phyloP scores from a whole-genome alignment of 192 early-diverging fungal species.

The Pilaira anomala region DNA sequence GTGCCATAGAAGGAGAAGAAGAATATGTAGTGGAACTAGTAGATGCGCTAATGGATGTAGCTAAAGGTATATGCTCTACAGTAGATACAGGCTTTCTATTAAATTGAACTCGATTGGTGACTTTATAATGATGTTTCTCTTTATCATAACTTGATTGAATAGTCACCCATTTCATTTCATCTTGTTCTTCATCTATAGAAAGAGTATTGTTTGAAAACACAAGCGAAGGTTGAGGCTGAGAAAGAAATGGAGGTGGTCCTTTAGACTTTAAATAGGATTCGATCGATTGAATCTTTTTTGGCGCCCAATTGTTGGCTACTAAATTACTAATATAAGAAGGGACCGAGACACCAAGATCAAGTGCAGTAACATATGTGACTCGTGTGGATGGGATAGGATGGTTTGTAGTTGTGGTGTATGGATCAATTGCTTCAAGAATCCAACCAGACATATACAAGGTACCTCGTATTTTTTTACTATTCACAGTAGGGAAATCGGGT shows the following conservation, averaged over 20 bases:
- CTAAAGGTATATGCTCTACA: too few species aligned
- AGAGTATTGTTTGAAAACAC: conserved; percentile 28
- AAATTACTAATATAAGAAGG: conserved; percentile 47
- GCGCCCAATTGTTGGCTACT: conserved; percentile 34
- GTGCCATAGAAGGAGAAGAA: background rate
- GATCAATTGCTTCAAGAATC: conserved; percentile 52
- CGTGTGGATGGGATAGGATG: conserved; percentile 53
- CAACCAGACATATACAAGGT: conserved; percentile 46
- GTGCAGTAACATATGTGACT: conserved; percentile 44
- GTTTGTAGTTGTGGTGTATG: conserved; percentile 48
- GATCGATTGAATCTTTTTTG: conserved; percentile 42
- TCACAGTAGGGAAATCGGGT: conserved; percentile 9
- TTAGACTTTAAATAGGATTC: conserved; percentile 43
- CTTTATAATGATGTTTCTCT: background rate
- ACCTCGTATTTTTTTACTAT: conserved; percentile 24
- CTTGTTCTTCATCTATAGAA: conserved; percentile 7
- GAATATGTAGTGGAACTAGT: background rate
- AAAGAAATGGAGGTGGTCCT: conserved; percentile 38
- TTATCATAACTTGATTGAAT: conserved; percentile 7
- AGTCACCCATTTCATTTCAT: background rate
- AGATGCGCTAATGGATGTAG: background rate
- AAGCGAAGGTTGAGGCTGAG: conserved; percentile 26
- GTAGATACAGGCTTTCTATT: background rate
- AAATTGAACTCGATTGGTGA: background rate
- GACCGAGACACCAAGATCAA: conserved; percentile 46